Conservation (phyloP, 140 eudicot genomes). For the Bidens hawaiensis region DNA sequence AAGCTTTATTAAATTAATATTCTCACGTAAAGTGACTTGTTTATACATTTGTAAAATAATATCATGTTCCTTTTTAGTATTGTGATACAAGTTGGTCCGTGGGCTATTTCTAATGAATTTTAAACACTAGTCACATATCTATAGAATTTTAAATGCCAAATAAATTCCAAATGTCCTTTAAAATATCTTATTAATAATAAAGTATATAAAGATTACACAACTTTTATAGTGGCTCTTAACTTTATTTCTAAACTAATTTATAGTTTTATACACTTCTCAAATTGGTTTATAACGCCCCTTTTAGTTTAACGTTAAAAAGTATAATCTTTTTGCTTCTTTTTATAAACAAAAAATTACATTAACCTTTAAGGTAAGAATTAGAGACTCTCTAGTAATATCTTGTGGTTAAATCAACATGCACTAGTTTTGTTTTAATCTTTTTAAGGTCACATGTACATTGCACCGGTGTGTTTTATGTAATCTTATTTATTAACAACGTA, state of each 20-base stretch:
- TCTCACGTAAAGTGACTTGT: background rate
- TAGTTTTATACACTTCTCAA: background rate
- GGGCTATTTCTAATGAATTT: background rate
- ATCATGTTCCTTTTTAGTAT: background rate
- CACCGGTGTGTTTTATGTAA: no score
- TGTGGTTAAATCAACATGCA: no score
- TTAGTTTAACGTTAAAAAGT: background rate
- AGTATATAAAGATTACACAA: constrained; percentile 4
- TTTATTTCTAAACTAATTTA: background rate
- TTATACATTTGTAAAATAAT: background rate
- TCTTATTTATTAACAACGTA: no score
- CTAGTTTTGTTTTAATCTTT: no score
- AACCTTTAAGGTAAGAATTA: no score
- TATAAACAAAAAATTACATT: no score
- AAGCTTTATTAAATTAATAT: constrained; percentile 2
- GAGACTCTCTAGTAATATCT: no score
- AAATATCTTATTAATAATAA: background rate
- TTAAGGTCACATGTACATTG: no score
- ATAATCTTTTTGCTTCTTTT: no score
- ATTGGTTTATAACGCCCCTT: background rate
- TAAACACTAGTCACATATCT: background rate
- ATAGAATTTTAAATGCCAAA: background rate
- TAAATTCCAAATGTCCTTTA: background rate
- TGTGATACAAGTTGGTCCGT: background rate
- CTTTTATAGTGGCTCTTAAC: background rate